A percentile compares a stretch with the other conserved stretches of the same genome.
These are phyloP conservation scores for Pseudocohnilembus persalinus DNA, from an alignment of 169 alveolate species.

Conservation along the genomic window DNA sequence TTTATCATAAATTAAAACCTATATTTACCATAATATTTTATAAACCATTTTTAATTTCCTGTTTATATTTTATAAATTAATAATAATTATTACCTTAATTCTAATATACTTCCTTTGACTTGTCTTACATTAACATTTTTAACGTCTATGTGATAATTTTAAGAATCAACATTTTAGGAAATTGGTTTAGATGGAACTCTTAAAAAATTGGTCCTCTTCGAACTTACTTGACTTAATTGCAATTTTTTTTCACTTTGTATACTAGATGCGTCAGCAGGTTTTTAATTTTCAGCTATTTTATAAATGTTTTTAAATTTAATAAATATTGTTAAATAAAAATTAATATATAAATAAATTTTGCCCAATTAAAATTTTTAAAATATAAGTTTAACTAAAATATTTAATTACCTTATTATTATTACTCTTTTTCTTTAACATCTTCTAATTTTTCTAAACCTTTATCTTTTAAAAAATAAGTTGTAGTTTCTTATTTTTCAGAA, in stretches of 20 bases:
- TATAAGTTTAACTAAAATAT: too few relatives aligned
- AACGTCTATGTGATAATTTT: conserved; percentile 41
- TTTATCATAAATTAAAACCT: background rate
- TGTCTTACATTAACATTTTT: conserved; percentile 43
- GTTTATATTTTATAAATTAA: too few relatives aligned
- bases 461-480: conserved; percentile 38
- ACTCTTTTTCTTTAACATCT: conserved; percentile 30
- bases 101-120: conserved; percentile 40
- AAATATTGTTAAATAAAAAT: too few relatives aligned
- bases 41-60: too few relatives aligned
- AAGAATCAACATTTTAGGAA: conserved; percentile 29
- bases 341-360: too few relatives aligned
- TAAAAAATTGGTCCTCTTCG: conserved; percentile 48
- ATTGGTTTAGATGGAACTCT: conserved; percentile 50
- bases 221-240: conserved; percentile 1
- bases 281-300: too few relatives aligned
- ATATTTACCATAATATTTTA: too few relatives aligned
- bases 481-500: conserved; percentile 21
- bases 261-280: conserved; percentile 1
- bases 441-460: conserved; percentile 42
- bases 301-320: too few relatives aligned
- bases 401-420: conserved; percentile 28
- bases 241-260: conserved; percentile 17
- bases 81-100: conserved; percentile 40
- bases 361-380: too few relatives aligned